Evolutionary conservation across 305 asterid species (phyloP), one percentile per base, ranked within the genome.

Genomic region (Coffea humblotiana): DNA sequence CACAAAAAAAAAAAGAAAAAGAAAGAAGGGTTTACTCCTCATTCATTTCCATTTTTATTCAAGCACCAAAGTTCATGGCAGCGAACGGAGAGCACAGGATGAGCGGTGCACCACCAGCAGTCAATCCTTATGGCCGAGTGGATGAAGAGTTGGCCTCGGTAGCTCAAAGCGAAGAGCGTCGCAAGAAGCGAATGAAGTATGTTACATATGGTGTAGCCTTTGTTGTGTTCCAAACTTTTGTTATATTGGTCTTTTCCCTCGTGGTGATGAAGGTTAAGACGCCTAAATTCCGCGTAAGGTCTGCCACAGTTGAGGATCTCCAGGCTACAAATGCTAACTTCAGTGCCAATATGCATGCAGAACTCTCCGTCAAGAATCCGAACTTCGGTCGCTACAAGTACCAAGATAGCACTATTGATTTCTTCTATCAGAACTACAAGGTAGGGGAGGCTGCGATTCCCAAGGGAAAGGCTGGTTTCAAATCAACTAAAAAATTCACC

Each of bases 351-450:
- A 76, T 86, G 81, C 74, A 10, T 29, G 84, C 81, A 23, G 66
- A 74, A 21, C 66, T 86, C 4, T 70, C 79, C 6, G 68, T 83
- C 14, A 79, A 77, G 79, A 86, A 84, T 70, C 0, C 78, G 0
- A 86, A 86, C 16, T 86, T 84, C 19, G 84, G 89, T 2, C 79
- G 49, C 27, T 86, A 76, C 49, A 77, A 77, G n/a, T 84, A 70
- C 84, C 43, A 56, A 21, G 66, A 51, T 27, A 78, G 78, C 56
- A 70, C 67, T 1, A 37, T 84, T 2, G 56, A 75, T 14, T 84
- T 84, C 72, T 80, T 75, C 61, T 80, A 77, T 45, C 64, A 45
- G 63, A 74, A 68, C 3, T 23, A 25, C 8, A 73, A 51, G 64
- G 84, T 84, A 3, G 84, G 84, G 3, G 43, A 72, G 45, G 80